Percentiles rank a stretch among this genome's conserved stretches.
phyloP scores from a whole-genome alignment of 2,329 filamentous ascomycete genomes.

The Decorospora gaudefroyi region DNA sequence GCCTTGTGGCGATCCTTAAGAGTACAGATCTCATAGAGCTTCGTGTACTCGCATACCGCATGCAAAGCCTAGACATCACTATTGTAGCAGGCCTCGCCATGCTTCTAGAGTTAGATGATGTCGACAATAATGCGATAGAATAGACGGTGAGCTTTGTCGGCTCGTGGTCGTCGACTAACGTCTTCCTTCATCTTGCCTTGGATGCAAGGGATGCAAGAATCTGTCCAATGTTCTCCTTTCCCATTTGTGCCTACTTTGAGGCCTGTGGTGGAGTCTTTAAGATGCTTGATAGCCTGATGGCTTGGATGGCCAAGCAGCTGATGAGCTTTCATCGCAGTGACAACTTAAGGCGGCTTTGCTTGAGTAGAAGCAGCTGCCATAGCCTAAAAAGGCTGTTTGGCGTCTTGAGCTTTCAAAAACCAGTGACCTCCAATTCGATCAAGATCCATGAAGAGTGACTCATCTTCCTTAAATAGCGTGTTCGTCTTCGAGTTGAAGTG shows the following conservation, averaged over 20 bases:
- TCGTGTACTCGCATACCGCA: constrained; percentile 3
- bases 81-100: constrained; percentile 6
- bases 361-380: neutral
- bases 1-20: neutral
- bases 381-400: constrained; percentile 1
- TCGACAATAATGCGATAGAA: constrained; percentile 1
- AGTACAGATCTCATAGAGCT: constrained; percentile 1
- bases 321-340: neutral
- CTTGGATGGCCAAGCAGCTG: neutral
- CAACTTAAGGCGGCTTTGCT: constrained; percentile 1
- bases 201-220: neutral
- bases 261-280: neutral
- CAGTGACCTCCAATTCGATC: constrained; percentile 3
- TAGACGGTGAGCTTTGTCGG: neutral
- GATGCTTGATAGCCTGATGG: constrained; percentile 2
- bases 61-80: constrained; percentile 2
- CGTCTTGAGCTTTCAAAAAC: neutral
- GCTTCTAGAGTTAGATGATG: constrained; percentile 7
- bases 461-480: neutral
- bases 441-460: neutral
- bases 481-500: constrained; percentile 8
- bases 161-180: neutral
- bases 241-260: constrained; percentile 1
- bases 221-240: neutral
- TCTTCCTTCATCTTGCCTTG: constrained; percentile 9